A percentile compares a stretch with the other conserved stretches of the same genome.
These are phyloP conservation scores for Rusavskia elegans DNA, from an alignment of 495 filamentous ascomycete genomes.

Conservation along the genomic window DNA sequence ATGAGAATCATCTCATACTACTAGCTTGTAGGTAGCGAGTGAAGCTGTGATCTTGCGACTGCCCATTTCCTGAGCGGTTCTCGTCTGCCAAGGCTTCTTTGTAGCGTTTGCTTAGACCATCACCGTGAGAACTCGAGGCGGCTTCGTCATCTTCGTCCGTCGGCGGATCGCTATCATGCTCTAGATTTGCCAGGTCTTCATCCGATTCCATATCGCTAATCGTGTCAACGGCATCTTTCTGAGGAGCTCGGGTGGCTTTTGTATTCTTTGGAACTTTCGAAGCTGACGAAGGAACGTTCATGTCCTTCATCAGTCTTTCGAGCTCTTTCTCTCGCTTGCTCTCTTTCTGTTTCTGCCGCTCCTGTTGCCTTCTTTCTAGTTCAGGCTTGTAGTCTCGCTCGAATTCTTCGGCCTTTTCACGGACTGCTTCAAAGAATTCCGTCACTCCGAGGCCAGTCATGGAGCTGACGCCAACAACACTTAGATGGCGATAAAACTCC, in stretches of 20 bases:
- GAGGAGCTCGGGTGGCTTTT: conserved; percentile 16
- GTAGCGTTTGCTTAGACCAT: conserved; percentile 12
- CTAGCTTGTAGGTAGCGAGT: conserved; percentile 23
- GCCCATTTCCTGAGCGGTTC: conserved; percentile 19
- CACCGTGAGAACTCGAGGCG: conserved; percentile 14
- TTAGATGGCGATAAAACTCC: conserved; percentile 90
- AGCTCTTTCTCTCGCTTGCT: conserved; percentile 62
- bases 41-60: conserved; percentile 29
- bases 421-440: conserved; percentile 81
- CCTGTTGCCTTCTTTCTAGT: conserved; percentile 59
- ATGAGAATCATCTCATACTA: conserved; percentile 1
- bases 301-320: conserved; percentile 84
- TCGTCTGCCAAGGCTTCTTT: conserved; percentile 22
- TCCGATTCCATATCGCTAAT: conserved; percentile 30
- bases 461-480: conserved; percentile 79
- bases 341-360: conserved; percentile 57
- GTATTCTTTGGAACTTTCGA: conserved; percentile 16
- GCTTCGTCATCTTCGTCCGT: conserved; percentile 10
- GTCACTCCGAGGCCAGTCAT: conserved; percentile 86
- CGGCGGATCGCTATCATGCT: conserved; percentile 17
- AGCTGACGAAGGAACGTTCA: conserved; percentile 49
- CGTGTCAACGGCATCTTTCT: conserved; percentile 26
- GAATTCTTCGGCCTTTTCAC: conserved; percentile 78
- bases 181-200: conserved; percentile 11
- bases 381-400: conserved; percentile 84